Base-by-base conservation (phyloP, 1,284 basidiomycete genomes). In the Leccinum angustisporum region DNA sequence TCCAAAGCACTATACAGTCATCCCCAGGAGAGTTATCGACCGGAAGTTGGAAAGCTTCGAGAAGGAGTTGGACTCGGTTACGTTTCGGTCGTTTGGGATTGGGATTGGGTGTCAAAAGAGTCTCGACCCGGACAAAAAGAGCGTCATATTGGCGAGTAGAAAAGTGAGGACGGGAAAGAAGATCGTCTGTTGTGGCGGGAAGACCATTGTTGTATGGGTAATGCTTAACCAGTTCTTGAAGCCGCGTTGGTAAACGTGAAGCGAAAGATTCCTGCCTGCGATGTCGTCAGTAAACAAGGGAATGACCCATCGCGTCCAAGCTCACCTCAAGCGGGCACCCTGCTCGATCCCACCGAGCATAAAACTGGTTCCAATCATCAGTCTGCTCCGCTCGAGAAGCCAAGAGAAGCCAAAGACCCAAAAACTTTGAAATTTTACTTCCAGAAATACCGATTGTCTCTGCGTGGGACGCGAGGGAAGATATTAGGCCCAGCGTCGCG, bases 361-460 rank as follows among this genome's bases (percentile, higher is more conserved):
- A 92, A 69, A 92, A 90, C n/a, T 54, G 60, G 25, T 56, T 60
- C 72, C 73, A 73, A 61, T 85, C 83, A 60, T 88, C 85, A 1
- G 73, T 77, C 13, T 77, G 74, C 50, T 80, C 76, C 5, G 78
- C 74, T 16, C 81, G 75, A 36, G 79, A 77, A 1, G 80, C 70
- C 2, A 80, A 76, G 10, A 92, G 75, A 21, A 92, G 75, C 88
- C 90, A 92, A 54, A 90, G 72, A n/a, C 89, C 90, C 52, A 89
- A 75, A 61, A 86, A 79, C 72, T 86, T 90, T 27, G 85, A 82
- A 11, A 91, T 77, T 68, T 88, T 91, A 76, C 87, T 90, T 25
- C 87, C 90, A 5, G 87, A 90, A 1, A 85, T 84, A 50, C 89
- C 81, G 68, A 87, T 92, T 8, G 76, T 78, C 68, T 91, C 90